Evolutionary conservation across 192 early-diverging fungal species (phyloP).

Genomic region (Podila epigama): DNA sequence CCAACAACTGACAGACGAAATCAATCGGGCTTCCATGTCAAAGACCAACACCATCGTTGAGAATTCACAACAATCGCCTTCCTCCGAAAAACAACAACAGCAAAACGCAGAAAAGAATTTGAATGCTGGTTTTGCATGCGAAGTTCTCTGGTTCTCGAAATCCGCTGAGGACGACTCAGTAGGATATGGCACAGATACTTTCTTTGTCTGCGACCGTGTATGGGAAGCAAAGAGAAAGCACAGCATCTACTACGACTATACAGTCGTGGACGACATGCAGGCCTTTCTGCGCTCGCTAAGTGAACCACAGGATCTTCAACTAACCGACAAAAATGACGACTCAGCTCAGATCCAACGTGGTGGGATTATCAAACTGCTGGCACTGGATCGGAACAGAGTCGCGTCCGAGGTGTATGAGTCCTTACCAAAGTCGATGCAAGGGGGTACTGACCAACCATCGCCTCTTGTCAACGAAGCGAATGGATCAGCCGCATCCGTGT

Average conservation of each 20-base stretch:
- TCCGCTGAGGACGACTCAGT: neutral
- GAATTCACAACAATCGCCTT: too few relatives aligned
- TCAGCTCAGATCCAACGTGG: neutral
- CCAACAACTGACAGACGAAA: neutral
- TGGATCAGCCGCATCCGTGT: neutral
- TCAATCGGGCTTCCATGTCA: neutral
- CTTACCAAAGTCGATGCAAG: neutral
- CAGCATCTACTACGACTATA: conserved; percentile 31
- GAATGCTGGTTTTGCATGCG: neutral
- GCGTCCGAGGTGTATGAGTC: conserved; percentile 23
- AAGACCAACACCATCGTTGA: neutral
- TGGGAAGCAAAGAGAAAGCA: conserved; percentile 33
- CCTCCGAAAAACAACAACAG: too few relatives aligned
- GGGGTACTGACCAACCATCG: neutral
- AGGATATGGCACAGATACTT: neutral
- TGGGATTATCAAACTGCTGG: conserved; percentile 38
- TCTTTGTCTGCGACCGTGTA: conserved; percentile 28
- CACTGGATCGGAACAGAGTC: conserved; percentile 30
- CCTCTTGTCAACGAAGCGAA: neutral
- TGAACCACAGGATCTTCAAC: neutral
- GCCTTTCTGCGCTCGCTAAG: conserved; percentile 1
- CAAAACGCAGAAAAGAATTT: too few relatives aligned
- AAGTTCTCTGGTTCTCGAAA: neutral
- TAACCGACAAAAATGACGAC: neutral
- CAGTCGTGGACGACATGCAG: conserved; percentile 17